These are phyloP conservation scores for Trichoderma atroviride DNA, from an alignment of 2,329 filamentous ascomycete species.

Conservation along the genomic window DNA sequence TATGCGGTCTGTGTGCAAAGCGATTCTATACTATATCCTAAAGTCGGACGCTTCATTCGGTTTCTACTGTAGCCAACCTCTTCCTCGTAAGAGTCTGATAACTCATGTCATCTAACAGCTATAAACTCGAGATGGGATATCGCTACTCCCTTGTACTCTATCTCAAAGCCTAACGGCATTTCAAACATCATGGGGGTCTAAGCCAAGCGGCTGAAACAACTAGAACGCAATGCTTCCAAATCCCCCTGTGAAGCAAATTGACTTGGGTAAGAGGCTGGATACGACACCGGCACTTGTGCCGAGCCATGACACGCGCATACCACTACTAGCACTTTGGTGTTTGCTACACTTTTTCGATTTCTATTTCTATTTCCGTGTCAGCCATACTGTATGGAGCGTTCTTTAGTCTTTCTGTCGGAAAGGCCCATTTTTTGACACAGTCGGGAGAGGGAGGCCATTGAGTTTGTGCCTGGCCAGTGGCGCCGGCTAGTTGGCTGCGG, in stretches of 20 bases:
- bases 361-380: not conserved
- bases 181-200: not conserved
- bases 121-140: not conserved
- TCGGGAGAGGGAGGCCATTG: constrained; percentile 9
- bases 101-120: not conserved
- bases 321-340: not conserved
- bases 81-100: no score
- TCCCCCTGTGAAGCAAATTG: not conserved
- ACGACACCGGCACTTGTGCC: not conserved
- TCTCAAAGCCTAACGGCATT: not conserved
- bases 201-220: not conserved
- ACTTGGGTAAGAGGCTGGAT: not conserved
- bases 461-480: constrained; percentile 19
- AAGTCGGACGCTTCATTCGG: no score
- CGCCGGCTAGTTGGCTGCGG: not conserved
- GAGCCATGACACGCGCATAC: not conserved
- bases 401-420: not conserved
- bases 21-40: no score
- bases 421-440: not conserved
- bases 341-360: not conserved
- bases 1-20: no score
- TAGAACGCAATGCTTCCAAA: not conserved
- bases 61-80: no score
- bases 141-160: not conserved
- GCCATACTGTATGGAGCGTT: constrained; percentile 17